phyloP scores from a whole-genome alignment of 2,329 filamentous ascomycete genomes.

The Penicillium glabrum region DNA sequence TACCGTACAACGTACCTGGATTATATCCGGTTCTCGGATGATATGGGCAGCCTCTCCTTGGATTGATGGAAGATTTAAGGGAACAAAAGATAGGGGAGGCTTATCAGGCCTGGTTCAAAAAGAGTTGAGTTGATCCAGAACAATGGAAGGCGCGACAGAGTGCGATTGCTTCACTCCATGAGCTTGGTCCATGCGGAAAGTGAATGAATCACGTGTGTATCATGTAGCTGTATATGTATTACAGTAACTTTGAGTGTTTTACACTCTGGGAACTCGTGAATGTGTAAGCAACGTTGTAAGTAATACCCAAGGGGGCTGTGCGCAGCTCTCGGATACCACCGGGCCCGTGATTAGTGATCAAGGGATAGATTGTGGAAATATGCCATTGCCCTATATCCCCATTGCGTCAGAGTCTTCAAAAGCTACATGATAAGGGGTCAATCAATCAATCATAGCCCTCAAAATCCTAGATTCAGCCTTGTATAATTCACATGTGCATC shows the following conservation, averaged over 20 bases:
- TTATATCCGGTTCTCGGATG: not conserved
- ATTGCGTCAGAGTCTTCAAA: not conserved
- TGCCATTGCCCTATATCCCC: not conserved
- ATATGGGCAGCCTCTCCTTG: not conserved
- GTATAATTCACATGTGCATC: not conserved
- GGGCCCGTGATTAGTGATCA: constrained; percentile 7
- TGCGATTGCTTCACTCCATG: not conserved
- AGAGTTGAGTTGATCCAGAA: not conserved
- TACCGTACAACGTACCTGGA: not conserved
- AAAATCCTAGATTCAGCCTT: not conserved
- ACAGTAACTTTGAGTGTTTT: not conserved
- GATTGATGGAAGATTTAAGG: not conserved
- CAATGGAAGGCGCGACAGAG: not conserved
- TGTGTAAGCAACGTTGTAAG: not conserved
- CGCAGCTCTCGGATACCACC: constrained; percentile 20
- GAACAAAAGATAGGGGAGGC: not conserved
- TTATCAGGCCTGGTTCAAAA: not conserved
- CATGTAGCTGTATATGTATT: not conserved
- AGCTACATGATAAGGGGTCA: not conserved
- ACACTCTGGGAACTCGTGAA: not conserved
- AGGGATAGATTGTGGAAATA: constrained; percentile 2
- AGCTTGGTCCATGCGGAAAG: not conserved
- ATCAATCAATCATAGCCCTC: not conserved
- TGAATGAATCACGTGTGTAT: not conserved
- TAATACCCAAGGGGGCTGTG: constrained; percentile 7